phyloP scores from a whole-genome alignment of 2,329 filamentous ascomycete genomes.

The Nakataea oryzae region DNA sequence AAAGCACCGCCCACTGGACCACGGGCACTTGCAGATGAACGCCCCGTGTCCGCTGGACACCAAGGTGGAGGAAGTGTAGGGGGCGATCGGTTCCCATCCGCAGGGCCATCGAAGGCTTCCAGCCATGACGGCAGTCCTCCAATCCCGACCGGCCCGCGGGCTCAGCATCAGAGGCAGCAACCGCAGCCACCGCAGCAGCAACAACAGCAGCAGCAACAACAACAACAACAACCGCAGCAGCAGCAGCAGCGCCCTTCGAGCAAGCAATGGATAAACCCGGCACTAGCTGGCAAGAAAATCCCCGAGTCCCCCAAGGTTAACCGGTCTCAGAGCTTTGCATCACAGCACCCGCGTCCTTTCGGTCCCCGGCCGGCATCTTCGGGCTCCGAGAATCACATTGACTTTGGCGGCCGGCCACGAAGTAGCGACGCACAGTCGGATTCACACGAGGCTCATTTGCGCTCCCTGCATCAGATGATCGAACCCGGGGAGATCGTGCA shows the following conservation, averaged over 20 bases:
- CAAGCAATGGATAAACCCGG: slow-evolving; percentile 51
- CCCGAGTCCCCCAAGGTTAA: slow-evolving; percentile 42
- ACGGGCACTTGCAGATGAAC: slow-evolving; percentile 38
- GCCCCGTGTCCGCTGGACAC: slow-evolving; percentile 32
- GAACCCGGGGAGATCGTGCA: slow-evolving; percentile 31
- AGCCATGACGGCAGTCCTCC: slow-evolving; percentile 31
- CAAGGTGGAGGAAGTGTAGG: slow-evolving; percentile 12
- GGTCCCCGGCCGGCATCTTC: slow-evolving; percentile 22
- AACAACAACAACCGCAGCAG: slow-evolving; percentile 5
- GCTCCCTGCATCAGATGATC: slow-evolving; percentile 26
- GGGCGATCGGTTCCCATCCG: slow-evolving; percentile 25
- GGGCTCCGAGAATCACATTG: slow-evolving; percentile 27
- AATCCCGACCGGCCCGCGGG: slow-evolving; percentile 43
- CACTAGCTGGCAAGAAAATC: slow-evolving; percentile 30
- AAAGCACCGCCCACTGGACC: slow-evolving; percentile 44
- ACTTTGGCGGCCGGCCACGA: slow-evolving; percentile 34
- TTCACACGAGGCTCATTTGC: slow-evolving; percentile 24
- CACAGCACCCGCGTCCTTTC: slow-evolving; percentile 23
- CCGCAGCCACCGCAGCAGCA: slow-evolving; percentile 14
- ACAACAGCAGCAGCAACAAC: slow-evolving; percentile 4
- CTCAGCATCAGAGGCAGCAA: slow-evolving; percentile 30
- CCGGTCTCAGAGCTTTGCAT: slow-evolving; percentile 37
- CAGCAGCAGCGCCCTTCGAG: slow-evolving; percentile 34
- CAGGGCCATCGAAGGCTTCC: slow-evolving; percentile 32
- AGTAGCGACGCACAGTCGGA: slow-evolving; percentile 44